Evolutionary conservation across 176 grass and related monocot species (phyloP).

Genomic region (Ampelocalamus luodianensis): DNA sequence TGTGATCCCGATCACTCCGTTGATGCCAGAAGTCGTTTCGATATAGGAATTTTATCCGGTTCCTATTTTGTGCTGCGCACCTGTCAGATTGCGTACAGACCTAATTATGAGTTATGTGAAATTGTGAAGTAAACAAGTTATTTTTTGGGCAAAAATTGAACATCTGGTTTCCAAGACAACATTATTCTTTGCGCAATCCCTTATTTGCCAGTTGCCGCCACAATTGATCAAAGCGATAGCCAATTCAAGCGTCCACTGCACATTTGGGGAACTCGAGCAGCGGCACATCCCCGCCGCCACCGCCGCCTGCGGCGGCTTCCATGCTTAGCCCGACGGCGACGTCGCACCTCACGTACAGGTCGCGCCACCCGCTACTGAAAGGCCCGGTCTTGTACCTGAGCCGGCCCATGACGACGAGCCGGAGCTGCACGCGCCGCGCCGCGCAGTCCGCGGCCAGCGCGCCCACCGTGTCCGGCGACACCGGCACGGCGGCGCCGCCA

Average conservation of each 20-base stretch:
- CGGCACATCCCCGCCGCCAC: slow-evolving; percentile 41
- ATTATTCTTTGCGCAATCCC: not conserved
- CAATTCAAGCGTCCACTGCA: slow-evolving; percentile 55
- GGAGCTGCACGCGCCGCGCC: slow-evolving; percentile 58
- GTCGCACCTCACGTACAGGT: slow-evolving; percentile 71
- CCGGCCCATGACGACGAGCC: slow-evolving; percentile 62
- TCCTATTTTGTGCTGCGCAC: too few species aligned
- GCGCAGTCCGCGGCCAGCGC: slow-evolving; percentile 55
- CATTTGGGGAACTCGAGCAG: slow-evolving; percentile 73
- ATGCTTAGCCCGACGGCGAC: slow-evolving; percentile 42
- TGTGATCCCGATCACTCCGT: too few species aligned
- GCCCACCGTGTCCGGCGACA: slow-evolving; percentile 51
- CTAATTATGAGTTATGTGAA: not conserved
- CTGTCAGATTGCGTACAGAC: too few species aligned
- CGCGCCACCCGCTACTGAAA: slow-evolving; percentile 59
- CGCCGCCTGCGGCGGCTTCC: slow-evolving; percentile 23
- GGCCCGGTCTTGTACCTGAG: slow-evolving; percentile 68
- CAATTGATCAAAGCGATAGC: not conserved
- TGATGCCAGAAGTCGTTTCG: too few species aligned
- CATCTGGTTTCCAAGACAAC: not conserved
- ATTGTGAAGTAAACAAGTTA: too few species aligned
- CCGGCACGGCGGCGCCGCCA: slow-evolving; percentile 52
- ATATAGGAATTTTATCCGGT: too few species aligned
- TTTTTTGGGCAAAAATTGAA: not conserved
- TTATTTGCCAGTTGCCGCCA: slow-evolving; percentile 5